Evolutionary conservation across 495 filamentous ascomycete species (phyloP).

Genomic region (Aspergillus ellipticus): DNA sequence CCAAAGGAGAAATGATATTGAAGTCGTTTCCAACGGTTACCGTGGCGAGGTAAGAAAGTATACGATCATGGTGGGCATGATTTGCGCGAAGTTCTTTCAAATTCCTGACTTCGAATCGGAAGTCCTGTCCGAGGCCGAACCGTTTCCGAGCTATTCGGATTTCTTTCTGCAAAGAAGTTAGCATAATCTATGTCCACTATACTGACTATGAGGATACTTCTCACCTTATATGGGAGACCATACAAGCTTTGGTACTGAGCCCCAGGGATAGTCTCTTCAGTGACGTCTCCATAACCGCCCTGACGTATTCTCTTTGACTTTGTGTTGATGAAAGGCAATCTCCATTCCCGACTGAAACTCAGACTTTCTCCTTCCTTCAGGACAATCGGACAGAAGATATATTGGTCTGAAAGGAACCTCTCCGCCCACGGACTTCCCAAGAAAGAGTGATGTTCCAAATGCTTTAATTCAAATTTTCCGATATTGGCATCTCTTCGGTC

Average conservation of each 20-base stretch:
- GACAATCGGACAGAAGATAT: constrained; percentile 14
- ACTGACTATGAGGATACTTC: not conserved
- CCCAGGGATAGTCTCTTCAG: constrained; percentile 8
- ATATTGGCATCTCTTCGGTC: constrained; percentile 8
- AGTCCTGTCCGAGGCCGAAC: not conserved
- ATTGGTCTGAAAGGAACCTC: constrained; percentile 1
- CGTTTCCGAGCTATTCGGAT: not conserved
- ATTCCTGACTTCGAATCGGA: not conserved
- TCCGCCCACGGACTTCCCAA: not conserved
- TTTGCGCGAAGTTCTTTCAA: not conserved
- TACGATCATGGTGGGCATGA: constrained; percentile 4
- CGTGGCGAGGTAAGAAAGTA: constrained; percentile 9
- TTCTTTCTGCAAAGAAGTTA: not conserved
- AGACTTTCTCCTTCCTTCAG: constrained; percentile 8
- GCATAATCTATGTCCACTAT: not conserved
- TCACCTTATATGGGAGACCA: not conserved
- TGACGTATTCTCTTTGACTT: not conserved
- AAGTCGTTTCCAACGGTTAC: constrained; percentile 12
- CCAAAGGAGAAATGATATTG: constrained; percentile 12
- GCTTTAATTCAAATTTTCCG: not conserved
- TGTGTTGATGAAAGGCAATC: constrained; percentile 12
- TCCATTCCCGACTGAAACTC: constrained; percentile 5
- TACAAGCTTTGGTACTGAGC: not conserved
- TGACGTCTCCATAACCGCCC: constrained; percentile 14
- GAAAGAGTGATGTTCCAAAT: not conserved